A percentile compares a stretch with the other conserved stretches of the same genome.
These are phyloP conservation scores for Termitomyces sp. DNA, from an alignment of 768 basidiomycete species.

Conservation along the genomic window DNA sequence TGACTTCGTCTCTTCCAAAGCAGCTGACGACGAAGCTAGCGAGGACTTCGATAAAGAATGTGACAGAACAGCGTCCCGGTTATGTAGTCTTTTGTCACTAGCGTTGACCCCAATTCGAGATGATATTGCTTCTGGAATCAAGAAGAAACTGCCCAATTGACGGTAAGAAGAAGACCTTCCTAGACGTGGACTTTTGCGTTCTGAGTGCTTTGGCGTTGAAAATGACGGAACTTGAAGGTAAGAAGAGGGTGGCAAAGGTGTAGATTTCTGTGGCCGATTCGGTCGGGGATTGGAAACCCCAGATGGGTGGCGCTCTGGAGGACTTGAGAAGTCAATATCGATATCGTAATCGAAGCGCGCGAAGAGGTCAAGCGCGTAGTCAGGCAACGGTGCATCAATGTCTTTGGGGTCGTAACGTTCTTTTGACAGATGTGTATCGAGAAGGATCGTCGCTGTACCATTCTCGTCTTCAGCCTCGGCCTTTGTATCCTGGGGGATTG, in stretches of 20 bases:
- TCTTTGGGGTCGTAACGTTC: slow-evolving; percentile 3
- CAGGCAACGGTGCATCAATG: slow-evolving; percentile 11
- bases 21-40: slow-evolving; percentile 2
- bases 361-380: slow-evolving; percentile 17
- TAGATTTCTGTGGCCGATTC: background rate
- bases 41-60: background rate
- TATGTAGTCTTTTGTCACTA: background rate
- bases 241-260: background rate
- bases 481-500: background rate
- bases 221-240: slow-evolving; percentile 10
- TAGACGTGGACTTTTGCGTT: background rate
- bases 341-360: slow-evolving; percentile 12
- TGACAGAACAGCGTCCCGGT: background rate
- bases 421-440: slow-evolving; percentile 1
- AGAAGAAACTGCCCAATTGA: slow-evolving; percentile 5
- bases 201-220: background rate
- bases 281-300: background rate
- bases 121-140: slow-evolving; percentile 11
- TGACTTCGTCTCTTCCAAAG: background rate
- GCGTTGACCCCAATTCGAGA: slow-evolving; percentile 10
- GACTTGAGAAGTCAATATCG: slow-evolving; percentile 1
- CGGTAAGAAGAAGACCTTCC: slow-evolving; percentile 1
- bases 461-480: background rate
- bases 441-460: slow-evolving; percentile 15
- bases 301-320: background rate